These are phyloP conservation scores for Populus tremula DNA, from an alignment of 345 rosid genomes.

Conservation along the genomic window DNA sequence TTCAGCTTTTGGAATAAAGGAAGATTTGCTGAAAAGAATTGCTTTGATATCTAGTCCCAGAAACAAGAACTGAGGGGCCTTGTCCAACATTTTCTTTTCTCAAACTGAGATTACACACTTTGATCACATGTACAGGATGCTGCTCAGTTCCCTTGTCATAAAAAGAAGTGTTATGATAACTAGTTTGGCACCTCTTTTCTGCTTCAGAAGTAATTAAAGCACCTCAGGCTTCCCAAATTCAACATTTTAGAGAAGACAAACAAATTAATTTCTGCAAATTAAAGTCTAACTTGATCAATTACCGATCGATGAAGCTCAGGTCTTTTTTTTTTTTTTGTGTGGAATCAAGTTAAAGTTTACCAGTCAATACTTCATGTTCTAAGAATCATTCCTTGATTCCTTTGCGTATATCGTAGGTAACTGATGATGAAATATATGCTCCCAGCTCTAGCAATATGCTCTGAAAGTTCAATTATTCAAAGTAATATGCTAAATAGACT, in stretches of 20 bases:
- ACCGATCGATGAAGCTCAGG: not conserved
- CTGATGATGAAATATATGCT: constrained; percentile 3
- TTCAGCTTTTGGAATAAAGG: not conserved
- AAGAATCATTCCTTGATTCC: not conserved
- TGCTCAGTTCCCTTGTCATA: not conserved
- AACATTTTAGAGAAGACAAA: not conserved
- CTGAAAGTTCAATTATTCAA: constrained; percentile 5
- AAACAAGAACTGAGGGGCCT: not conserved
- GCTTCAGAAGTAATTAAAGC: not conserved
- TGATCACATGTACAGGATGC: not conserved
- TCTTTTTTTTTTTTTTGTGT: not conserved
- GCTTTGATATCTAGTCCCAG: not conserved
- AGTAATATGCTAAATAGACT: constrained; percentile 7
- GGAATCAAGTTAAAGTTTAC: not conserved
- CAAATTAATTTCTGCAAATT: not conserved
- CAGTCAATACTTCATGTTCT: not conserved
- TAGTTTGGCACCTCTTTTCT: not conserved
- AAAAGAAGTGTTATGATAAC: not conserved
- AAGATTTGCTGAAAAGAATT: no score
- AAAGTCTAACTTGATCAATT: not conserved
- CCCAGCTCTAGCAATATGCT: not conserved
- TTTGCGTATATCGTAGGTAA: not conserved
- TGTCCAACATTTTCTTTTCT: not conserved
- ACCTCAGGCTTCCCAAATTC: not conserved
- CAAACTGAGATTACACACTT: not conserved